These are phyloP conservation scores for Leonotis leonurus DNA, from an alignment of 257 asterid species.

Conservation along the genomic window DNA sequence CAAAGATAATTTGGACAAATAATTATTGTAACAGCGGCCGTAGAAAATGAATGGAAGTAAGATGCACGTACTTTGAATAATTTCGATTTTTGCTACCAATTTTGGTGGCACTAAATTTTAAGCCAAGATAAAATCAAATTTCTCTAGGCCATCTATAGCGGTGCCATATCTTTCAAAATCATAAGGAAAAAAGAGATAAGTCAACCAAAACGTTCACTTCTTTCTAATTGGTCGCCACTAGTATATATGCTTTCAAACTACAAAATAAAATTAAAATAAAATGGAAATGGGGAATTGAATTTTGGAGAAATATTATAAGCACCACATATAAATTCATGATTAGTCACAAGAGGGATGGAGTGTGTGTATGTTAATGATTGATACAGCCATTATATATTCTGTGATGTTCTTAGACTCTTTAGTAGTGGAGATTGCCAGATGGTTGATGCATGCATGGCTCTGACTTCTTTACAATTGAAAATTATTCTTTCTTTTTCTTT, in stretches of 20 bases:
- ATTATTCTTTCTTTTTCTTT: background rate
- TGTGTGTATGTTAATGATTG: slow-evolving; percentile 12
- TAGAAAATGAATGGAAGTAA: background rate
- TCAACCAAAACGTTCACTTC: background rate
- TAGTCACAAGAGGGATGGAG: slow-evolving; percentile 24
- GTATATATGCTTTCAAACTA: background rate
- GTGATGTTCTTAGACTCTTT: no score
- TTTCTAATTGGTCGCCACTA: background rate
- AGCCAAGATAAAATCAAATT: background rate
- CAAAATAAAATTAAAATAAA: background rate
- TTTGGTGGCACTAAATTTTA: background rate
- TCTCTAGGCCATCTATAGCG: background rate
- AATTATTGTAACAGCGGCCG: background rate
- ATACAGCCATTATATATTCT: slow-evolving; percentile 7
- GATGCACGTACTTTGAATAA: background rate
- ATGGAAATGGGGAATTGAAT: background rate
- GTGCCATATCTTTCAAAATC: background rate
- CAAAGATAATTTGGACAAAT: background rate
- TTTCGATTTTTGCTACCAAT: background rate
- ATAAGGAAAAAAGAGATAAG: background rate
- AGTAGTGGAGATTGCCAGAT: slow-evolving; percentile 17
- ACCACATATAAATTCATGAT: slow-evolving; percentile 12
- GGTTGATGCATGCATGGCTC: background rate
- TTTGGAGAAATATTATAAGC: background rate
- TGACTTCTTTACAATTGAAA: background rate